Percentiles rank a stretch among this genome's conserved stretches.
These are phyloP conservation scores for Stellera chamaejasme DNA, from an alignment of 345 rosid genomes.

Conservation along the genomic window DNA sequence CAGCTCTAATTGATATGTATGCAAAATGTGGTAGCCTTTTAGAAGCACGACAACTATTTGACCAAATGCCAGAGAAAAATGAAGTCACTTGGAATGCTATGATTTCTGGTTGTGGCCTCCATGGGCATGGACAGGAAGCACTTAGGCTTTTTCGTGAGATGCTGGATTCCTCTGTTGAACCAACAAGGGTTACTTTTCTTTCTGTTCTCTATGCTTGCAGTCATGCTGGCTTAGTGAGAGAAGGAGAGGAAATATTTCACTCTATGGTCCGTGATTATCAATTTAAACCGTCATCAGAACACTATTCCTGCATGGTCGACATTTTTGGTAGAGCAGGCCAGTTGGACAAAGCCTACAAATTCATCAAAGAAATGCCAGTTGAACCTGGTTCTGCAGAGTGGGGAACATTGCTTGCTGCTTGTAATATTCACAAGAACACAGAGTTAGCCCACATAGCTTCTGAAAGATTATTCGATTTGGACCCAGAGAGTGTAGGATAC, in stretches of 20 bases:
- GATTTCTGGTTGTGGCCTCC: slow-evolving; percentile 67
- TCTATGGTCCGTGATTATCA: slow-evolving; percentile 42
- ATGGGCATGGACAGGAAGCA: slow-evolving; percentile 60
- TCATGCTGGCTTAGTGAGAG: slow-evolving; percentile 55
- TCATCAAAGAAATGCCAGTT: slow-evolving; percentile 37
- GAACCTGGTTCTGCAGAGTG: slow-evolving; percentile 51
- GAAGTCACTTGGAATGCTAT: slow-evolving; percentile 70
- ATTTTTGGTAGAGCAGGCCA: slow-evolving; percentile 61
- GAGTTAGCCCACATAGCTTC: slow-evolving; percentile 47
- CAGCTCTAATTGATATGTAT: slow-evolving; percentile 65
- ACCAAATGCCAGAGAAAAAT: slow-evolving; percentile 38
- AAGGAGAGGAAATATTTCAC: slow-evolving; percentile 45
- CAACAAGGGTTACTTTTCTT: slow-evolving; percentile 50
- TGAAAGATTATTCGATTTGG: slow-evolving; percentile 41
- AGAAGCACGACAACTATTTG: slow-evolving; percentile 46
- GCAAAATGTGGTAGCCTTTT: slow-evolving; percentile 57
- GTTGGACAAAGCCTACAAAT: slow-evolving; percentile 42
- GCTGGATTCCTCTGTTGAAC: slow-evolving; percentile 32
- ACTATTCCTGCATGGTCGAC: slow-evolving; percentile 69
- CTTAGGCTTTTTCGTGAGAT: slow-evolving; percentile 41
- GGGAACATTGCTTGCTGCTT: slow-evolving; percentile 65
- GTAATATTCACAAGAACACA: slow-evolving; percentile 52
- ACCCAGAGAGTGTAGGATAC: slow-evolving; percentile 49
- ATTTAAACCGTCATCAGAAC: slow-evolving; percentile 44
- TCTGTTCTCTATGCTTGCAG: slow-evolving; percentile 60